phyloP scores from a whole-genome alignment of 164 flowering plant genomes.

The Umbellularia californica region DNA sequence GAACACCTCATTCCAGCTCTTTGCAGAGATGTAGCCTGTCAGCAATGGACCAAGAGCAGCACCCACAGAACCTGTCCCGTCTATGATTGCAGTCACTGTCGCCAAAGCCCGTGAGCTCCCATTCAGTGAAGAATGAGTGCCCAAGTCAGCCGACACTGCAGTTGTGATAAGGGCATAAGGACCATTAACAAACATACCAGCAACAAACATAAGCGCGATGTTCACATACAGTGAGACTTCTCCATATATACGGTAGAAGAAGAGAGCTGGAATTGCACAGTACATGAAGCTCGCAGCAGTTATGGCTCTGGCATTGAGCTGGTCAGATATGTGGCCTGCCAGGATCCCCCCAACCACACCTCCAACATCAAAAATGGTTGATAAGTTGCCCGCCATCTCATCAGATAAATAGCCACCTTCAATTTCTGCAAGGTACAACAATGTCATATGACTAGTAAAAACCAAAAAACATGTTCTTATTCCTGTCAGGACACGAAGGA shows the following conservation, averaged over 20 bases:
- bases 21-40: constrained; percentile 62
- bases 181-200: constrained; percentile 73
- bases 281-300: constrained; percentile 77
- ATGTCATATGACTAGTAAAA: too few relatives aligned
- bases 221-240: constrained; percentile 44
- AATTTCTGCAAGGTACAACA: constrained; percentile 42
- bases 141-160: constrained; percentile 78
- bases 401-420: constrained; percentile 56
- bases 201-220: constrained; percentile 53
- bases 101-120: constrained; percentile 73
- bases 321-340: constrained; percentile 78
- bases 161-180: constrained; percentile 87
- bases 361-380: constrained; percentile 75
- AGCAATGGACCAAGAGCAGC: constrained; percentile 75
- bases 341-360: constrained; percentile 75
- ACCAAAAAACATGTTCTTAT: too few relatives aligned
- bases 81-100: constrained; percentile 78
- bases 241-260: constrained; percentile 60
- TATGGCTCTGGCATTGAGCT: constrained; percentile 60
- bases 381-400: constrained; percentile 56
- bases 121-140: constrained; percentile 61
- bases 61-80: constrained; percentile 80
- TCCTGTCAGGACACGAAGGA: too few relatives aligned
- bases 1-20: constrained; percentile 69
- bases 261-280: constrained; percentile 68